Evolutionary conservation across 176 grass and related monocot species (phyloP).

Genomic region (Raddia distichophylla): DNA sequence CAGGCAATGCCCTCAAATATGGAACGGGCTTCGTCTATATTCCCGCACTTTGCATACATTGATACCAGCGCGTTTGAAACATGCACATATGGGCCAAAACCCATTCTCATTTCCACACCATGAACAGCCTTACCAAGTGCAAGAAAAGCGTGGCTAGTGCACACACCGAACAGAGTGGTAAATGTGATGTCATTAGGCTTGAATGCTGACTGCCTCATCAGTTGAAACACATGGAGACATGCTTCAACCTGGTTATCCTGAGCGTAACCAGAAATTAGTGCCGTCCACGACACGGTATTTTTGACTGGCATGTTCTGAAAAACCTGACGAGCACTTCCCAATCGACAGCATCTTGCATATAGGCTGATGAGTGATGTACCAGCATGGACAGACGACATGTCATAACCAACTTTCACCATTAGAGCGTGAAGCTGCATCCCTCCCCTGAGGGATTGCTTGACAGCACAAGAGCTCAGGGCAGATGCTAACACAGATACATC

Average conservation of each 20-base stretch:
- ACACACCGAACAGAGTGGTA: slow-evolving; percentile 53
- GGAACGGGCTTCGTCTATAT: slow-evolving; percentile 36
- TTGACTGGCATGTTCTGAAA: slow-evolving; percentile 51
- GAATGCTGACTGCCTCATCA: slow-evolving; percentile 52
- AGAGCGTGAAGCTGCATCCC: slow-evolving; percentile 63
- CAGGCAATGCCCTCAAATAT: slow-evolving; percentile 38
- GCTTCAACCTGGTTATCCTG: slow-evolving; percentile 45
- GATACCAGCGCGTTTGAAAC: slow-evolving; percentile 63
- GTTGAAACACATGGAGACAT: slow-evolving; percentile 44
- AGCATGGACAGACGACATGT: slow-evolving; percentile 22
- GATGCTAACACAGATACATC: slow-evolving; percentile 54
- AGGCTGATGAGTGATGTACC: slow-evolving; percentile 66
- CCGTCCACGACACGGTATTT: slow-evolving; percentile 66
- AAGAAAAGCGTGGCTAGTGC: slow-evolving; percentile 51
- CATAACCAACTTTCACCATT: slow-evolving; percentile 50
- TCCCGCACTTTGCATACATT: slow-evolving; percentile 61
- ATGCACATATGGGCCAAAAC: slow-evolving; percentile 54
- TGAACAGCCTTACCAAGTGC: slow-evolving; percentile 66
- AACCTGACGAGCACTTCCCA: slow-evolving; percentile 47
- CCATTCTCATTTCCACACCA: slow-evolving; percentile 56
- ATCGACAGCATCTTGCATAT: slow-evolving; percentile 47
- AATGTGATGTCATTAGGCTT: slow-evolving; percentile 74
- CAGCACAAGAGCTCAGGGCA: slow-evolving; percentile 48
- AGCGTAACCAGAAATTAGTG: slow-evolving; percentile 64
- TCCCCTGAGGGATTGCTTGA: slow-evolving; percentile 17